These are phyloP conservation scores for Pleurotus sapidus DNA, from an alignment of 768 basidiomycete genomes.

Conservation along the genomic window DNA sequence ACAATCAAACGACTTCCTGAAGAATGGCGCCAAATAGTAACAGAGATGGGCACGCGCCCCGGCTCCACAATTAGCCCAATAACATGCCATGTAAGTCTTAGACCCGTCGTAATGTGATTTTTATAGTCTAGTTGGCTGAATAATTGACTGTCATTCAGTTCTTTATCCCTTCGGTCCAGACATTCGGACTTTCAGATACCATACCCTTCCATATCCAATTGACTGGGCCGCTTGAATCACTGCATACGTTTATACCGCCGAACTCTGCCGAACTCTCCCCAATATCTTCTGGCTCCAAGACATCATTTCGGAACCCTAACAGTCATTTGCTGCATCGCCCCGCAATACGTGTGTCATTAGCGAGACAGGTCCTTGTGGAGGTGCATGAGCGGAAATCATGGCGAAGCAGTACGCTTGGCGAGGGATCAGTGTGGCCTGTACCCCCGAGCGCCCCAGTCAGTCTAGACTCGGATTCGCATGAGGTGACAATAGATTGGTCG, in stretches of 20 bases:
- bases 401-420: conserved; percentile 40
- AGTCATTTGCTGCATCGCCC: conserved; percentile 5
- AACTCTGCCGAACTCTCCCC: conserved; percentile 16
- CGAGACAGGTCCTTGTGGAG: conserved; percentile 45
- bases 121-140: not conserved
- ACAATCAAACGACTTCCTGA: conserved; percentile 61
- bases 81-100: conserved; percentile 46
- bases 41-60: conserved; percentile 36
- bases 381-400: conserved; percentile 33
- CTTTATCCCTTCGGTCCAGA: conserved; percentile 55
- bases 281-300: conserved; percentile 1
- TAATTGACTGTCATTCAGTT: conserved; percentile 33
- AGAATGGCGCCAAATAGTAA: conserved; percentile 57
- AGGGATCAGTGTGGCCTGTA: conserved; percentile 46
- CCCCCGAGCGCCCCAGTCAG: conserved; percentile 30
- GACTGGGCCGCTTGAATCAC: conserved; percentile 41
- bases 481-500: conserved; percentile 50
- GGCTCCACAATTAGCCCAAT: conserved; percentile 34
- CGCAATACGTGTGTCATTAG: conserved; percentile 47
- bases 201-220: conserved; percentile 70
- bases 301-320: conserved; percentile 3
- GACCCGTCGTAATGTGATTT: not conserved
- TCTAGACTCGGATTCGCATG: not conserved
- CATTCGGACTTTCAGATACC: conserved; percentile 50
- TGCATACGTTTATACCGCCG: conserved; percentile 41